Conservation (phyloP, 805 yeast genomes). For the Candida ficus region DNA sequence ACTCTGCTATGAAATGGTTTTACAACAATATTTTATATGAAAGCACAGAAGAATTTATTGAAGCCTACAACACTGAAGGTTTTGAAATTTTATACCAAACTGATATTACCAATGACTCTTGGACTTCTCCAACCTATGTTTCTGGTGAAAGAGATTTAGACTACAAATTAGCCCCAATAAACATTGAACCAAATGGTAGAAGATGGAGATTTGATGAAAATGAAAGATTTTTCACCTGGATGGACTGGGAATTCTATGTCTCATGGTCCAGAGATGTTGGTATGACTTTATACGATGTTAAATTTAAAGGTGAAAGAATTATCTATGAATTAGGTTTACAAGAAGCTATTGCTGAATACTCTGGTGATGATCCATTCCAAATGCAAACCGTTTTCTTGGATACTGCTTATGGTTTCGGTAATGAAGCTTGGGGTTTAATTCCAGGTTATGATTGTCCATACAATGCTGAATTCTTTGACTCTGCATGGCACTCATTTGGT, state of each 20-base stretch:
- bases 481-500: constrained; percentile 24
- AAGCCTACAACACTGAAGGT: constrained; percentile 19
- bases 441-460: constrained; percentile 28
- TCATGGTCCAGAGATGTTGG: constrained; percentile 26
- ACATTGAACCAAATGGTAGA: constrained; percentile 25
- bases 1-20: constrained; percentile 17
- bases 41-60: constrained; percentile 21
- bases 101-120: constrained; percentile 2
- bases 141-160: constrained; percentile 22
- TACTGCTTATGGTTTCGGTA: constrained; percentile 26
- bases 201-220: constrained; percentile 23
- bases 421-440: constrained; percentile 25
- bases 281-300: constrained; percentile 22
- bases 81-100: constrained; percentile 17
- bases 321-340: constrained; percentile 25
- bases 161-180: constrained; percentile 20
- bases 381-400: constrained; percentile 23
- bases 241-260: constrained; percentile 27
- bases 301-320: constrained; percentile 28
- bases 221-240: constrained; percentile 27
- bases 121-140: constrained; percentile 12
- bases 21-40: constrained; percentile 21
- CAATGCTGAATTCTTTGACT: constrained; percentile 26
- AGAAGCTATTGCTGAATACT: constrained; percentile 28
- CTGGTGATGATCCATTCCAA: constrained; percentile 29